phyloP scores from a whole-genome alignment of 2,329 filamentous ascomycete species.

The Colletotrichum endophyticum region DNA sequence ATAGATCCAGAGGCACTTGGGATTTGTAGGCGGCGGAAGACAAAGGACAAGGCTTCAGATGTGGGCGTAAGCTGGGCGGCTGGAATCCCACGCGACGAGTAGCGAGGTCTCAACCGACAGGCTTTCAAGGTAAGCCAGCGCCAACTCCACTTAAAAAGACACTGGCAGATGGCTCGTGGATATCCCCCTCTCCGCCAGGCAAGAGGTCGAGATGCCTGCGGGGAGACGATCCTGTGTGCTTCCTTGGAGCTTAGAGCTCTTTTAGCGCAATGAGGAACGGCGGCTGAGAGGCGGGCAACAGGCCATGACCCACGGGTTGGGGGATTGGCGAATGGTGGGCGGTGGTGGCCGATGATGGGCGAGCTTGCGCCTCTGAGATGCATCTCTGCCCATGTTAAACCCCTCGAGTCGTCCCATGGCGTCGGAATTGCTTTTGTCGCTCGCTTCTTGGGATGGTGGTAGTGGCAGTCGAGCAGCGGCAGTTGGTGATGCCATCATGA shows the following conservation, averaged over 20 bases:
- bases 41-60: not conserved
- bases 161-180: not conserved
- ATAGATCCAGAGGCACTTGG: not conserved
- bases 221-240: not conserved
- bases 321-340: not conserved
- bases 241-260: not conserved
- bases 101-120: not conserved
- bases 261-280: conserved; percentile 1
- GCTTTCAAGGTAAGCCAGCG: not conserved
- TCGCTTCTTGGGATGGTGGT: not conserved
- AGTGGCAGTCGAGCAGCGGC: not conserved
- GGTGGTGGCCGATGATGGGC: not conserved
- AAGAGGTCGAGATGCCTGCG: conserved; percentile 11
- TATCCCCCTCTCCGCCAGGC: not conserved
- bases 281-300: not conserved
- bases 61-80: not conserved
- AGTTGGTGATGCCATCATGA: not conserved
- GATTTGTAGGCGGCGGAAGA: not conserved
- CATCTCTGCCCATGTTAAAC: not conserved
- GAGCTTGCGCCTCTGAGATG: not conserved
- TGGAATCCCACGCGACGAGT: not conserved
- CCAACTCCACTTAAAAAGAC: conserved; percentile 4
- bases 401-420: not conserved
- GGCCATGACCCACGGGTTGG: not conserved
- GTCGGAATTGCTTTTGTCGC: not conserved